phyloP scores from a whole-genome alignment of 805 yeast genomes.

The Ogataea populi-albae region DNA sequence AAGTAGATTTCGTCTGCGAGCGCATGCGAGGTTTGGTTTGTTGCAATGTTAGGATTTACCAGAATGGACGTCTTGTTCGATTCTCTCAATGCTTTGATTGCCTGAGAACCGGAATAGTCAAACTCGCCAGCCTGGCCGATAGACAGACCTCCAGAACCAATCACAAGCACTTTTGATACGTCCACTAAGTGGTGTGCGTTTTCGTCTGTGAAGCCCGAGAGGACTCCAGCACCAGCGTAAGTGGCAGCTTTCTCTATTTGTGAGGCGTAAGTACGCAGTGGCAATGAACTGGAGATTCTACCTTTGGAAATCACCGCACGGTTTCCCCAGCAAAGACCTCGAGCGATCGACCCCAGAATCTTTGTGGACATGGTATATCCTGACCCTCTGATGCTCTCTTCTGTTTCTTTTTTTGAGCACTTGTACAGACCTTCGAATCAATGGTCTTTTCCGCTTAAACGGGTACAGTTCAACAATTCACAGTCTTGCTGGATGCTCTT shows the following conservation, averaged over 20 bases:
- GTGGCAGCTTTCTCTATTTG: slow-evolving; percentile 30
- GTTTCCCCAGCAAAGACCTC: slow-evolving; percentile 1
- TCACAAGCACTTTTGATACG: slow-evolving; percentile 81
- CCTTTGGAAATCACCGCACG: neutral
- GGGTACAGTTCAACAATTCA: no score
- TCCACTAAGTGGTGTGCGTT: slow-evolving; percentile 70
- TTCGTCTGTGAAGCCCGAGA: slow-evolving; percentile 56
- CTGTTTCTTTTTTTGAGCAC: no score
- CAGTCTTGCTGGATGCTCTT: no score
- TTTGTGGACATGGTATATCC: slow-evolving; percentile 2
- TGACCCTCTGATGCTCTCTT: no score
- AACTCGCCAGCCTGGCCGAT: slow-evolving; percentile 99
- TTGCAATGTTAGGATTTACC: slow-evolving; percentile 94
- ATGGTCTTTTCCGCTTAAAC: neutral
- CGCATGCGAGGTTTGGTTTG: slow-evolving; percentile 93
- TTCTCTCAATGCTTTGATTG: slow-evolving; percentile 91
- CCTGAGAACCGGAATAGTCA: slow-evolving; percentile 96
- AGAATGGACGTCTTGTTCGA: slow-evolving; percentile 81
- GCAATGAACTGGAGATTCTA: neutral
- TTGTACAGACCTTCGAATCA: no score
- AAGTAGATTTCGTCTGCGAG: slow-evolving; percentile 94
- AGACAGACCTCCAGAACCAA: slow-evolving; percentile 96
- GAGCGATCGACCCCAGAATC: slow-evolving; percentile 1
- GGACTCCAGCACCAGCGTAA: slow-evolving; percentile 63
- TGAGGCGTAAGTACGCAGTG: slow-evolving; percentile 22